Percentiles rank a stretch among this genome's conserved stretches.
These are phyloP conservation scores for Puccinia brachypodii DNA, from an alignment of 1,284 basidiomycete genomes.

Conservation along the genomic window DNA sequence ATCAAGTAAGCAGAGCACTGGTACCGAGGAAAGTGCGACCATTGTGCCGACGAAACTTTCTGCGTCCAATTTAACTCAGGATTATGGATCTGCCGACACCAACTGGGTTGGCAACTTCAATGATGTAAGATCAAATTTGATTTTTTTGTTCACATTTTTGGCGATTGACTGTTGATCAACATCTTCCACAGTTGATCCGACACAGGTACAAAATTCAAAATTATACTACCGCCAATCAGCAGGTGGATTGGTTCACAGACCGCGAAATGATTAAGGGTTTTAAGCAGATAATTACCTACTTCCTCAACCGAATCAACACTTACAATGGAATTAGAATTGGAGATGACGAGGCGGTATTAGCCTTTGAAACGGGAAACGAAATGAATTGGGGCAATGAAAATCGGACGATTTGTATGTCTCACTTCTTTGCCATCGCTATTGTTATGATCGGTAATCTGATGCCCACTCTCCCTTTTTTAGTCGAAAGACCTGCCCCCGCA, in stretches of 20 bases:
- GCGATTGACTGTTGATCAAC: neutral
- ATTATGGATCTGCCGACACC: conserved; percentile 16
- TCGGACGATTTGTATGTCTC: conserved; percentile 14
- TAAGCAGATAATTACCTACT: conserved; percentile 38
- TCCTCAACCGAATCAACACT: conserved; percentile 40
- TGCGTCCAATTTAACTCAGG: neutral
- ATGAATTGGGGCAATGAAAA: conserved; percentile 31
- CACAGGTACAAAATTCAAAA: conserved; percentile 34
- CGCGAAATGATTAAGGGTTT: conserved; percentile 17
- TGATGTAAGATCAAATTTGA: conserved; percentile 19
- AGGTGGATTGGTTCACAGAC: conserved; percentile 44
- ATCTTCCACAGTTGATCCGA: conserved; percentile 27
- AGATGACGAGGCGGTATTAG: conserved; percentile 39
- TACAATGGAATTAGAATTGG: conserved; percentile 36
- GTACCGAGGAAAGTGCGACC: too few relatives aligned
- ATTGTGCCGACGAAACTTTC: too few relatives aligned
- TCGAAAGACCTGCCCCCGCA: conserved; percentile 5
- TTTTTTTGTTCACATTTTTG: neutral
- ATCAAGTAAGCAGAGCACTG: conserved; percentile 33
- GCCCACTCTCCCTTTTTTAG: neutral
- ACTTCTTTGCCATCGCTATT: neutral
- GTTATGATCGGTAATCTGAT: neutral
- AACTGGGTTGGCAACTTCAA: conserved; percentile 41
- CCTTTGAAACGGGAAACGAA: conserved; percentile 44
- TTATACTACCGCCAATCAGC: neutral